Percentiles rank a stretch among this genome's conserved stretches.
phyloP scores from a whole-genome alignment of 805 yeast species.

The Sugiyamaella marilandica region DNA sequence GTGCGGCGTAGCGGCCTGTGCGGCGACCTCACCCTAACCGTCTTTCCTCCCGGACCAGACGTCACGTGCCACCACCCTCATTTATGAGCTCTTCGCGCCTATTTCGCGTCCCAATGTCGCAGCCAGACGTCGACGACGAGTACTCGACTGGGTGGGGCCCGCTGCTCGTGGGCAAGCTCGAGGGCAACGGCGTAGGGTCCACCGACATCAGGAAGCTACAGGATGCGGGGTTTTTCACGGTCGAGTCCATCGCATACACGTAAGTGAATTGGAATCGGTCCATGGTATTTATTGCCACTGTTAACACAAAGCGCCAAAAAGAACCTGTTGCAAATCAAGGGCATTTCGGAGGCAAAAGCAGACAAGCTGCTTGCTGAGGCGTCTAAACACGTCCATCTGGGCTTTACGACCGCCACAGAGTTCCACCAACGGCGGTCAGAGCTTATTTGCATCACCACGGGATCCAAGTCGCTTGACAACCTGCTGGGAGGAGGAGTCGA shows the following conservation, averaged over 20 bases:
- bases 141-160: conserved; percentile 2
- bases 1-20: too few relatives aligned
- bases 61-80: not conserved
- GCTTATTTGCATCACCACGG: conserved; percentile 89
- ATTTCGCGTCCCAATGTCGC: not conserved
- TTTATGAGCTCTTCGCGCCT: not conserved
- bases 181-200: conserved; percentile 68
- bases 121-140: not conserved
- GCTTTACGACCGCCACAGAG: conserved; percentile 95
- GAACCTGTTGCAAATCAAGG: conserved; percentile 70
- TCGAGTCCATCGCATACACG: conserved; percentile 89
- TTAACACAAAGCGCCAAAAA: conserved; percentile 56
- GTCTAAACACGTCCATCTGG: conserved; percentile 83
- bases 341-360: conserved; percentile 94
- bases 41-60: too few relatives aligned
- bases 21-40: too few relatives aligned
- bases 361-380: conserved; percentile 81
- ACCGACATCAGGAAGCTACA: conserved; percentile 74
- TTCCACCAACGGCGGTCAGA: conserved; percentile 86
- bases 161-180: not conserved
- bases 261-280: too few relatives aligned
- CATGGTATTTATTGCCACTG: too few relatives aligned
- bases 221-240: conserved; percentile 83
- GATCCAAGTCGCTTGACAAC: conserved; percentile 90
- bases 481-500: conserved; percentile 94